A percentile compares a stretch with the other conserved stretches of the same genome.
Evolutionary conservation across 306 rosid species (phyloP).

Genomic region (Cicer chorassanicum): DNA sequence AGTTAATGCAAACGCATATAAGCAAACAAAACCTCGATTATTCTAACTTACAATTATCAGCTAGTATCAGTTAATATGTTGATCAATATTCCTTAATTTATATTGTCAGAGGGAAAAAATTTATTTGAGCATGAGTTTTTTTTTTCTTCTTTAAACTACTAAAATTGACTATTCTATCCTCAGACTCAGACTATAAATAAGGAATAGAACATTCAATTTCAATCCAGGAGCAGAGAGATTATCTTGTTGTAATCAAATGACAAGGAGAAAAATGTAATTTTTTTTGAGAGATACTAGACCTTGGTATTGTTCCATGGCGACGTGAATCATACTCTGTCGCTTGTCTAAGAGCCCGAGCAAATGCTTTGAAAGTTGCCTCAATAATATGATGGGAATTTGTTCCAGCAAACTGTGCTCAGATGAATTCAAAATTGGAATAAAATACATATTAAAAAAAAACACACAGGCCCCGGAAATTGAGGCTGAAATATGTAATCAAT

Average conservation of each 20-base stretch:
- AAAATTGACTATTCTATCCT: conserved; percentile 27
- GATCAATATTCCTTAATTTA: not conserved
- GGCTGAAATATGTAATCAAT: conserved; percentile 26
- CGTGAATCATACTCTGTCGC: conserved; percentile 86
- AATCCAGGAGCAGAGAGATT: conserved; percentile 13
- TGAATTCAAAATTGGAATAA: conserved; percentile 39
- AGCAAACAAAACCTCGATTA: conserved; percentile 31
- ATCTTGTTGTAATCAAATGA: not conserved
- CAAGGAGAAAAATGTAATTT: not conserved
- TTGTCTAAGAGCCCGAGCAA: conserved; percentile 96
- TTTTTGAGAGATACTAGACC: conserved; percentile 56
- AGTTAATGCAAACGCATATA: conserved; percentile 8
- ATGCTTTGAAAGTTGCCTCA: conserved; percentile 97
- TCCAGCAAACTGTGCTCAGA: conserved; percentile 74
- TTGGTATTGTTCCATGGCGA: conserved; percentile 80
- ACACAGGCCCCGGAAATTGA: conserved; percentile 10
- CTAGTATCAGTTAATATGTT: not conserved
- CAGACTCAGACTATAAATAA: conserved; percentile 5
- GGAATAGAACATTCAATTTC: conserved; percentile 24
- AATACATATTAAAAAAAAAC: conserved; percentile 30
- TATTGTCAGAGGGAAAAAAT: not conserved
- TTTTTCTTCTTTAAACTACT: not conserved
- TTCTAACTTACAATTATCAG: not conserved
- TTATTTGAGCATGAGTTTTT: not conserved
- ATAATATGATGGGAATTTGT: conserved; percentile 92